Base-by-base conservation (phyloP, 1,284 basidiomycete genomes). In the Ceratobasidium sp. region DNA sequence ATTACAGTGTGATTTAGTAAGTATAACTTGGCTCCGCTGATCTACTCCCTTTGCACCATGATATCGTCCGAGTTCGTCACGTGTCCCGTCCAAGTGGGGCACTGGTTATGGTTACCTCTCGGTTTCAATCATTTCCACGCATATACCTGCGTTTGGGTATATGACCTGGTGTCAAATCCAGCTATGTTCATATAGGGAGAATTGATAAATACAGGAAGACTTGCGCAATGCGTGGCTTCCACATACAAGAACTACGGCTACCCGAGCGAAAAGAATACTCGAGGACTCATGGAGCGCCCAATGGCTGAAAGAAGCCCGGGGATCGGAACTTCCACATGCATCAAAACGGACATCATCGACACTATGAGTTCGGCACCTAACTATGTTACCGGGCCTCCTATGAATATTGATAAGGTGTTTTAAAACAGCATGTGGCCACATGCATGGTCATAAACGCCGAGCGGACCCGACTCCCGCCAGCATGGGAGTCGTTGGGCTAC, bases 311-410 rank as follows among this genome's bases (percentile, higher is more conserved):
- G 43, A 62, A 50, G 58, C 45, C 32, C 45, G 58, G 58, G 13
- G 45, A 50, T 62, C 45, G 58, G 58, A 62, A 22, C 45, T 34
- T 50, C 58, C 58, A 31, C 40, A 15, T 62, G 57, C 34, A 60
- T 60, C 57, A 62, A 22, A 40, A 62, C 58, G 58, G 58, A 20
- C 32, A 62, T 62, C 45, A 62, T 38, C n/a, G 29, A 20, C 5
- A 27, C 35, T 49, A 35, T 50, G 32, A 50, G 45, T 22, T 62
- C 58, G 58, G 58, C 45, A 62, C 58, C 45, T 38, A 62, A 32
- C 58, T 62, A 62, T 62, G 58, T 62, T 62, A 31, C 58, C 58
- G 57, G 58, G n/a, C 20, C 27, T 49, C 40, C 31, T 25, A 32
- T 43, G 10, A 45, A 15, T 4, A 45, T 45, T 45, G n/a, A 40